Evolutionary conservation across 345 rosid species (phyloP).

Genomic region (Clarkia xantiana): DNA sequence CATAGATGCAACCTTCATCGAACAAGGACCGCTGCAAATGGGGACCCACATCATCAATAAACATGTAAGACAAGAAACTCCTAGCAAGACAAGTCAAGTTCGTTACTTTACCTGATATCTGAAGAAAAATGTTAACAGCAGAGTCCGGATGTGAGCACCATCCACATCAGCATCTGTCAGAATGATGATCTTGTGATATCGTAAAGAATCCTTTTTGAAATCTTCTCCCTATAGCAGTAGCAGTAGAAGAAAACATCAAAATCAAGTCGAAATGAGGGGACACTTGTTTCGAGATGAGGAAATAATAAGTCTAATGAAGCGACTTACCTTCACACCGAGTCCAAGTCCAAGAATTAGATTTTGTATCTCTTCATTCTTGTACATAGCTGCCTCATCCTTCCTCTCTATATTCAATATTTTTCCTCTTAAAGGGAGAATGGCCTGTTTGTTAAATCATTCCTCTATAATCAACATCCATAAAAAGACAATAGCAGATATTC

Average conservation of each 20-base stretch:
- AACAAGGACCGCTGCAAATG: constrained; percentile 63
- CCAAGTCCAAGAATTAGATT: constrained; percentile 92
- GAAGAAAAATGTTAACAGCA: constrained; percentile 81
- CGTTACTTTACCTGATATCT: constrained; percentile 70
- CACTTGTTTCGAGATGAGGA: background rate
- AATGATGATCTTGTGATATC: constrained; percentile 91
- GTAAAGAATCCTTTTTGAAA: constrained; percentile 64
- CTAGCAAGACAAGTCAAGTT: too few species aligned
- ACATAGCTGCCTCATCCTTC: constrained; percentile 95
- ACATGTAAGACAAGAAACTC: background rate
- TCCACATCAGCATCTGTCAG: constrained; percentile 99
- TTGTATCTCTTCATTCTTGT: constrained; percentile 95
- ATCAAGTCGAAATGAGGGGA: constrained; percentile 1
- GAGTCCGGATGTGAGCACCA: constrained; percentile 97
- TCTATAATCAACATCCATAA: constrained; percentile 1
- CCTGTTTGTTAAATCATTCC: constrained; percentile 30
- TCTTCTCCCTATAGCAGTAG: constrained; percentile 99
- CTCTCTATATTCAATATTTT: constrained; percentile 89
- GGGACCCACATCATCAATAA: background rate
- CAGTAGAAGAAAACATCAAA: constrained; percentile 10
- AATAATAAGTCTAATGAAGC: background rate
- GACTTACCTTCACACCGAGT: constrained; percentile 81
- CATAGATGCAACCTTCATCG: constrained; percentile 85
- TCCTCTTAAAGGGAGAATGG: constrained; percentile 95
- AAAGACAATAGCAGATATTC: background rate